Evolutionary conservation across 225 moss, liverwort and hornwort genomes (phyloP).

Genomic region (Bryum argenteum): DNA sequence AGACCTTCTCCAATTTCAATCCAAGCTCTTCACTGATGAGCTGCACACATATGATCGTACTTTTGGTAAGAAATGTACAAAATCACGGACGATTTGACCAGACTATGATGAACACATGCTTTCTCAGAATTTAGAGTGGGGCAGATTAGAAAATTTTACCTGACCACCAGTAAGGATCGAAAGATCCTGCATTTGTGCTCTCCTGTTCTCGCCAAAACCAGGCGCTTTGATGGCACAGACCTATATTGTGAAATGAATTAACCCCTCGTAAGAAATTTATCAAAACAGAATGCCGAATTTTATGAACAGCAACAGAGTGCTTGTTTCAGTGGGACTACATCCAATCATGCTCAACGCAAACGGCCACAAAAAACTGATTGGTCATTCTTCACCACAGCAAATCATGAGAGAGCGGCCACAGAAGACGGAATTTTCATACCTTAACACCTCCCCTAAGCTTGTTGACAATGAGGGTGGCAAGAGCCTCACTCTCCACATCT

Average conservation of each 20-base stretch:
- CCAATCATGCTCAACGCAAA: background rate
- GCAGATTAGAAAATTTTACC: constrained; percentile 38
- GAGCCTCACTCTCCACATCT: constrained; percentile 83
- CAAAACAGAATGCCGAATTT: background rate
- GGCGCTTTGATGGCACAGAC: constrained; percentile 92
- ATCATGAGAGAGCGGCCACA: background rate
- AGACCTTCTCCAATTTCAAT: constrained; percentile 71
- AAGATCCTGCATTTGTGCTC: constrained; percentile 80
- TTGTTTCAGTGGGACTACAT: background rate
- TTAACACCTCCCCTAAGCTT: constrained; percentile 78
- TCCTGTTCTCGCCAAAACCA: constrained; percentile 95
- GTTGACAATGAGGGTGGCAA: constrained; percentile 82
- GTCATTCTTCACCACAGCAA: background rate
- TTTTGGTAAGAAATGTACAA: background rate
- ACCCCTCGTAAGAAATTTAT: constrained; percentile 6
- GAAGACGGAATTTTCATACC: constrained; percentile 32
- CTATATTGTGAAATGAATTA: constrained; percentile 41
- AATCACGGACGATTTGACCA: background rate
- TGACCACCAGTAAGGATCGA: constrained; percentile 85
- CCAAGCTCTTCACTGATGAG: constrained; percentile 81
- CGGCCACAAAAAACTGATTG: background rate
- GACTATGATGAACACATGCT: background rate
- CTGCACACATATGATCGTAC: constrained; percentile 42
- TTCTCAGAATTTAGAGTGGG: constrained; percentile 1
- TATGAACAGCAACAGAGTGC: background rate